Base-by-base conservation (phyloP, 2,329 filamentous ascomycete genomes). In the Raffaelea arxii region DNA sequence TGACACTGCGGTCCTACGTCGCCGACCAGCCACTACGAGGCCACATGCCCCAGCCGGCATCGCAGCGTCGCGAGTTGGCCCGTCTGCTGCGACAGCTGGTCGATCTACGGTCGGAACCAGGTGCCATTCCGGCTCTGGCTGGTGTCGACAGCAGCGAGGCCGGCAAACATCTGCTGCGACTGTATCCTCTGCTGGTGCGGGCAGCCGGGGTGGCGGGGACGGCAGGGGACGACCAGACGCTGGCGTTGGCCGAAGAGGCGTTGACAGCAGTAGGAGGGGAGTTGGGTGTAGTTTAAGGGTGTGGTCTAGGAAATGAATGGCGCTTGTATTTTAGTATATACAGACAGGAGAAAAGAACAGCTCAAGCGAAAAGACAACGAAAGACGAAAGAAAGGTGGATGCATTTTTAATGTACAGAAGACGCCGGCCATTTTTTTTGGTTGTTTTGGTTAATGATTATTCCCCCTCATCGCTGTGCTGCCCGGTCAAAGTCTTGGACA, bases 21-120 rank as follows among this genome's bases (percentile, higher is more conserved):
- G 86, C 89, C 4, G 92, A 98, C 62, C 91, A 96, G 59, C 90
- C 91, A 1, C 70, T 98, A 19, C 76, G 92, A 14, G 90, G 92
- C 0, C 77, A 82, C 43, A 92, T 94, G 80, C 92, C 92, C 4
- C 86, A 92, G 60, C 91, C 91, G 1, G 70, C 87, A 5, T 82
- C 80, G 9, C 86, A 95, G 58, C 77, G 86, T 38, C 82, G 77
- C 51, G 92, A 95, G 59, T 67, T 98, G 11, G 60, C 85, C 4
- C 84, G 86, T 57, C 72, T 90, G 22, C 68, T 97, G 18, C 65
- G 69, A 42, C 70, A 77, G 40, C 68, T 95, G 27, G 76, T 85
- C 2, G 70, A 72, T 18, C 67, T 97, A 49, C 70, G 74, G 46
- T 85, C 83, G 46, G 83, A 89, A 53, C 76, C 80, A 1, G 74